Evolutionary conservation across 345 rosid species (phyloP).

Genomic region (Salix purpurea): DNA sequence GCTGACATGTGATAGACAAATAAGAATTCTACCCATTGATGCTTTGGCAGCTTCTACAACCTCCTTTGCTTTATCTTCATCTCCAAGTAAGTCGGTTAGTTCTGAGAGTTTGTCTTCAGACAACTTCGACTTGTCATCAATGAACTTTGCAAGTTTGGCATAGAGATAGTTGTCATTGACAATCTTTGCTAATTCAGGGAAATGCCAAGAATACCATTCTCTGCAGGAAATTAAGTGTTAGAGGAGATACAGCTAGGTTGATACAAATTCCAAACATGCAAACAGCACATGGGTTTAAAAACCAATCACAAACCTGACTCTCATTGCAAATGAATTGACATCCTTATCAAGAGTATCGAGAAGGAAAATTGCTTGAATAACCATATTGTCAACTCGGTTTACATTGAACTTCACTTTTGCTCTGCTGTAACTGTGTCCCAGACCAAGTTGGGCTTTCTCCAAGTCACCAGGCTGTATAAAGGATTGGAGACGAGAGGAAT

Average conservation of each 20-base stretch:
- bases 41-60: slow-evolving; percentile 91
- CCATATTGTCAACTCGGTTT: slow-evolving; percentile 88
- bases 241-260: not conserved
- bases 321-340: slow-evolving; percentile 78
- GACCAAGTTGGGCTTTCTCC: slow-evolving; percentile 92
- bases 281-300: not conserved
- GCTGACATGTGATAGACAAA: not conserved
- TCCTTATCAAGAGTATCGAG: slow-evolving; percentile 90
- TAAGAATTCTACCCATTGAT: slow-evolving; percentile 69
- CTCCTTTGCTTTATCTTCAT: slow-evolving; percentile 91
- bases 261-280: not conserved
- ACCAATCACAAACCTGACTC: slow-evolving; percentile 67
- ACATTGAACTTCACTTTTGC: slow-evolving; percentile 97
- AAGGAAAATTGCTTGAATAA: slow-evolving; percentile 88
- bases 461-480: slow-evolving; percentile 68
- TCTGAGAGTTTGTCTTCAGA: slow-evolving; percentile 54
- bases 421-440: slow-evolving; percentile 92
- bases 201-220: slow-evolving; percentile 99
- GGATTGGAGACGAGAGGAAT: not conserved
- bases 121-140: slow-evolving; percentile 68
- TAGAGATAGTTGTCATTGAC: slow-evolving; percentile 89
- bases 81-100: slow-evolving; percentile 71
- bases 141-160: slow-evolving; percentile 62
- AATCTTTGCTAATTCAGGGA: slow-evolving; percentile 88
- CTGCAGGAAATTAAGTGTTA: slow-evolving; percentile 38